Evolutionary conservation across 495 filamentous ascomycete species (phyloP).

Genomic region (Daldinia vernicosa): DNA sequence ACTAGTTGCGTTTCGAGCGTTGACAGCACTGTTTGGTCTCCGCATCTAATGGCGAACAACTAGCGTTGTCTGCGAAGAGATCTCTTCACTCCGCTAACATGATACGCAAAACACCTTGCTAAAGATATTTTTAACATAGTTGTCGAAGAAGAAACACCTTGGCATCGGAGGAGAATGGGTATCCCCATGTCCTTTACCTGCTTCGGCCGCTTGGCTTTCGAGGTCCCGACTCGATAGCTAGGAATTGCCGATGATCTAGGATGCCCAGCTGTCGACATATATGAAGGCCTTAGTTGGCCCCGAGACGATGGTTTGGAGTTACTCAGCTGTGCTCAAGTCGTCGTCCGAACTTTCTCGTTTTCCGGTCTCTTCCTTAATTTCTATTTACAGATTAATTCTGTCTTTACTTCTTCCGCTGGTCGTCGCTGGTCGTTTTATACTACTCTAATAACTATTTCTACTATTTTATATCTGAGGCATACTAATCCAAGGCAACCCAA

Average conservation of each 20-base stretch:
- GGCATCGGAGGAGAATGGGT: slow-evolving; percentile 35
- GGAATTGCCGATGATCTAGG: slow-evolving; percentile 16
- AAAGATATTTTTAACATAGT: slow-evolving; percentile 44
- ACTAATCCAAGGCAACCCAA: slow-evolving; percentile 15
- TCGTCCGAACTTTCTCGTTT: slow-evolving; percentile 42
- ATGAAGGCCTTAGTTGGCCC: slow-evolving; percentile 42
- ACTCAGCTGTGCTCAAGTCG: slow-evolving; percentile 53
- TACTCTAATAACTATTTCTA: slow-evolving; percentile 38
- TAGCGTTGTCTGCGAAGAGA: slow-evolving; percentile 6
- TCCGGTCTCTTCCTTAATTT: slow-evolving; percentile 43
- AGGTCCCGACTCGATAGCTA: slow-evolving; percentile 40
- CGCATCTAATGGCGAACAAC: slow-evolving; percentile 38
- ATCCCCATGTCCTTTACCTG: slow-evolving; percentile 30
- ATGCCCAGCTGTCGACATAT: slow-evolving; percentile 41
- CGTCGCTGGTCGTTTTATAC: slow-evolving; percentile 51
- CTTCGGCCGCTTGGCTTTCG: slow-evolving; percentile 33
- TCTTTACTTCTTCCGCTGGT: slow-evolving; percentile 51
- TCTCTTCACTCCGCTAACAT: slow-evolving; percentile 30
- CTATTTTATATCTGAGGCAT: slow-evolving; percentile 24
- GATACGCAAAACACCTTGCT: slow-evolving; percentile 34
- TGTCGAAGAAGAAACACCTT: slow-evolving; percentile 38
- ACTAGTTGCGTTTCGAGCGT: slow-evolving; percentile 46
- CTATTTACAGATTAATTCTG: slow-evolving; percentile 35
- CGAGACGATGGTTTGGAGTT: slow-evolving; percentile 37
- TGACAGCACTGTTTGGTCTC: slow-evolving; percentile 31